Evolutionary conservation across 108 stramenopile genomes (phyloP).

Genomic region (Pseudonitzschia delicatissima): DNA sequence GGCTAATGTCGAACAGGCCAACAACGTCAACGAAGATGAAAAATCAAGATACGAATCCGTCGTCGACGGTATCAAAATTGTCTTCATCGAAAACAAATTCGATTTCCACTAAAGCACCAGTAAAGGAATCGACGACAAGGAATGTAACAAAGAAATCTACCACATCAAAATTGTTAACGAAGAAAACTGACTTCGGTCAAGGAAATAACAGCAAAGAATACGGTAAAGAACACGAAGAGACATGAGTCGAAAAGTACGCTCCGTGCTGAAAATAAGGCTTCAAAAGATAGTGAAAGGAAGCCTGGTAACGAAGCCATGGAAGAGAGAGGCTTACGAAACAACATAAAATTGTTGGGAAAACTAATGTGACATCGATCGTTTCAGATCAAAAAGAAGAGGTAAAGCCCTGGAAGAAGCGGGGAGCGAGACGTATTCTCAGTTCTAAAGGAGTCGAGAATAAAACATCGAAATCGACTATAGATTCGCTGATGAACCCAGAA

Average conservation of each 20-base stretch:
- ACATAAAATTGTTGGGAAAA: too few relatives aligned
- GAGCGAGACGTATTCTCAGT: background rate
- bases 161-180: background rate
- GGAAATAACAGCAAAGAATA: background rate
- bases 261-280: background rate
- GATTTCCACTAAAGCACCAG: background rate
- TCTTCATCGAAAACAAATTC: conserved; percentile 3
- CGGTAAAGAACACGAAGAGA: background rate
- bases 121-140: background rate
- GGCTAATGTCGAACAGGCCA: background rate
- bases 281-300: background rate
- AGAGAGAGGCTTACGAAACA: too few relatives aligned
- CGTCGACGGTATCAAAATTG: background rate
- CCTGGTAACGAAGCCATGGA: conserved; percentile 4
- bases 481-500: background rate
- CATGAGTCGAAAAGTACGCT: background rate
- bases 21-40: background rate
- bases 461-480: background rate
- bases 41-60: background rate
- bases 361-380: too few relatives aligned
- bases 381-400: too few relatives aligned
- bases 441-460: background rate
- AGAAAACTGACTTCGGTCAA: background rate
- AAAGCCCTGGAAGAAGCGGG: background rate
- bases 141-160: background rate